Percentiles rank a stretch among this genome's conserved stretches.
Evolutionary conservation across 164 flowering plant genomes (phyloP).

Genomic region (Piper betle): DNA sequence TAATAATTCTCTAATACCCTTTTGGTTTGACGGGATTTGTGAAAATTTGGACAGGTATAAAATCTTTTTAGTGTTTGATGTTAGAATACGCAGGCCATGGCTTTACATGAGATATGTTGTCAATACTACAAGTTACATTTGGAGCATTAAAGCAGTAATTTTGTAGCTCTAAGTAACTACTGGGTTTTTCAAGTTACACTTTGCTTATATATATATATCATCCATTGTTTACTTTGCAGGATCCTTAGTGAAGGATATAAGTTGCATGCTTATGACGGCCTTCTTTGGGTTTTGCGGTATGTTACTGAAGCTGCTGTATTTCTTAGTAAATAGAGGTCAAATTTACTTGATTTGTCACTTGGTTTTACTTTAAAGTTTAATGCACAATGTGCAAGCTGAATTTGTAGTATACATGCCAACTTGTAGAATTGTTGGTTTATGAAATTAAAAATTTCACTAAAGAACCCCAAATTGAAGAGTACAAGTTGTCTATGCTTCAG

Average conservation of each 20-base stretch:
- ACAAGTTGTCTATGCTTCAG: too few species aligned
- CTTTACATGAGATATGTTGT: neutral
- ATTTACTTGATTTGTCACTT: neutral
- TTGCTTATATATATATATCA: neutral
- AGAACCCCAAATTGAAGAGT: too few species aligned
- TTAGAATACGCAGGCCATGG: neutral
- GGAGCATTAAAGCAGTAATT: neutral
- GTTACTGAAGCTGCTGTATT: slow-evolving; percentile 3
- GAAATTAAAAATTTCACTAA: too few species aligned
- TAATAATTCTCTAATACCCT: slow-evolving; percentile 30
- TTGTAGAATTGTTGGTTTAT: too few species aligned
- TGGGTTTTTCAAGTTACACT: neutral
- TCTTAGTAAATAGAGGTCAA: too few species aligned
- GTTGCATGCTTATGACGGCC: slow-evolving; percentile 63
- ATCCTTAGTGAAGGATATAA: slow-evolving; percentile 59
- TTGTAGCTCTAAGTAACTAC: neutral
- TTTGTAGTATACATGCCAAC: too few species aligned
- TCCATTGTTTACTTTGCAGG: slow-evolving; percentile 26
- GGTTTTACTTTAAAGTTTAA: neutral
- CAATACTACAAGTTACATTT: too few species aligned
- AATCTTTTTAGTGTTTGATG: neutral
- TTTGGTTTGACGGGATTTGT: slow-evolving; percentile 75
- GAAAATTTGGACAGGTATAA: slow-evolving; percentile 68
- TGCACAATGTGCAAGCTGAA: too few species aligned
- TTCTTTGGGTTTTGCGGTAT: slow-evolving; percentile 84